phyloP scores from a whole-genome alignment of 805 yeast genomes.

The Saturnispora diversa region DNA sequence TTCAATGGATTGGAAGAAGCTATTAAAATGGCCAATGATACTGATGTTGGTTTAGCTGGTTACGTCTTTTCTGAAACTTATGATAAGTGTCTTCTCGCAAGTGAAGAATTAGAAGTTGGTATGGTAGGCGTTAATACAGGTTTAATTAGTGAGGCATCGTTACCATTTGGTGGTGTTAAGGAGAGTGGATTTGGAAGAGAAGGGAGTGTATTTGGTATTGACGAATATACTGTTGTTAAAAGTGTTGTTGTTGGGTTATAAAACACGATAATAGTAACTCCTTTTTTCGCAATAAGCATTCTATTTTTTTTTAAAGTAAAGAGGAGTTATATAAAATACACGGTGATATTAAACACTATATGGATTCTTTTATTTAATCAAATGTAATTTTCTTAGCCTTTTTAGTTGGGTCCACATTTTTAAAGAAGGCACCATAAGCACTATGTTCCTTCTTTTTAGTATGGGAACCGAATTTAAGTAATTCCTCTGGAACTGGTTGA shows the following conservation, averaged over 20 bases:
- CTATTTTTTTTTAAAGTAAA: neutral
- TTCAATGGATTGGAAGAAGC: slow-evolving; percentile 62
- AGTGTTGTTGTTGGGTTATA: slow-evolving; percentile 39
- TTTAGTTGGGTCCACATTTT: slow-evolving; percentile 79
- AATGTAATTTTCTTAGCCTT: slow-evolving; percentile 89
- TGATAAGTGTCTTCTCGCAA: slow-evolving; percentile 47
- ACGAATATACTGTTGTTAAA: slow-evolving; percentile 60
- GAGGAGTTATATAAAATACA: slow-evolving; percentile 1
- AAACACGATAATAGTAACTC: neutral
- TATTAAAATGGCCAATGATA: slow-evolving; percentile 50
- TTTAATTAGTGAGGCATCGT: slow-evolving; percentile 55
- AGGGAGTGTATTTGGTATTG: slow-evolving; percentile 64
- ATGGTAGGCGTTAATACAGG: slow-evolving; percentile 83
- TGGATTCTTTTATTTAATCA: slow-evolving; percentile 28
- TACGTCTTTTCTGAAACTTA: slow-evolving; percentile 58
- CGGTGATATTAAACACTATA: neutral
- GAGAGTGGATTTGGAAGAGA: slow-evolving; percentile 77
- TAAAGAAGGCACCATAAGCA: slow-evolving; percentile 97
- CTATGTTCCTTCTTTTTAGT: slow-evolving; percentile 96
- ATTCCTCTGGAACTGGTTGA: slow-evolving; percentile 92
- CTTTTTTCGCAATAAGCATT: neutral
- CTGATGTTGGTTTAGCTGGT: slow-evolving; percentile 70
- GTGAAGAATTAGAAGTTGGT: slow-evolving; percentile 65
- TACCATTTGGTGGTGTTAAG: slow-evolving; percentile 73
- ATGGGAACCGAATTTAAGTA: slow-evolving; percentile 93